phyloP scores from a whole-genome alignment of 2,329 filamentous ascomycete genomes.

The Furcasterigmium furcatum region DNA sequence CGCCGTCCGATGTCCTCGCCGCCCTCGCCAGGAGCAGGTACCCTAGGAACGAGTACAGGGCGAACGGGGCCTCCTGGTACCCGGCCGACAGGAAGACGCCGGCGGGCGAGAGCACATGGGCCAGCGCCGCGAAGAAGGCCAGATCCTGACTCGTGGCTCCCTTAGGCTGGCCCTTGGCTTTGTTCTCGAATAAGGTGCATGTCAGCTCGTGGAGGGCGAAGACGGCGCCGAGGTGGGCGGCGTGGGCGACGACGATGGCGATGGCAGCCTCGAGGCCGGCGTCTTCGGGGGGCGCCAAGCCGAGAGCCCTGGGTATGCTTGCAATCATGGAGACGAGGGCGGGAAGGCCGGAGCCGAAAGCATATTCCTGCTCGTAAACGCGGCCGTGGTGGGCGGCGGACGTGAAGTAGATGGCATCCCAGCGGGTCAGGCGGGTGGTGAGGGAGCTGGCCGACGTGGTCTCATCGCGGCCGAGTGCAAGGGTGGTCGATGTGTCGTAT shows the following conservation, averaged over 20 bases:
- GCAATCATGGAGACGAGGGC: constrained; percentile 32
- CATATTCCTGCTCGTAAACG: constrained; percentile 81
- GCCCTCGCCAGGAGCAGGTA: constrained; percentile 64
- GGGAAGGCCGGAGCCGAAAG: constrained; percentile 59
- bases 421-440: constrained; percentile 61
- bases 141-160: constrained; percentile 28
- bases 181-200: constrained; percentile 46
- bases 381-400: constrained; percentile 61
- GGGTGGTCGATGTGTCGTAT: constrained; percentile 75
- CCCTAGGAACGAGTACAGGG: constrained; percentile 72
- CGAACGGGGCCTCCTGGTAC: constrained; percentile 78
- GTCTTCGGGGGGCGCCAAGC: constrained; percentile 11
- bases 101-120: constrained; percentile 84
- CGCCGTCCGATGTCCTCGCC: constrained; percentile 29
- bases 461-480: constrained; percentile 31
- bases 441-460: constrained; percentile 29
- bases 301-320: constrained; percentile 20
- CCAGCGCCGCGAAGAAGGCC: constrained; percentile 64
- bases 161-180: neutral
- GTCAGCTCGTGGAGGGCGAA: constrained; percentile 69
- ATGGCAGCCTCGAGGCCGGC: constrained; percentile 40
- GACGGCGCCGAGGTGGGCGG: constrained; percentile 74
- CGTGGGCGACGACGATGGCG: constrained; percentile 66
- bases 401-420: constrained; percentile 80
- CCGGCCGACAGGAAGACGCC: constrained; percentile 87